Percentiles rank a stretch among this genome's conserved stretches.
Evolutionary conservation across 1,139 yeast species (phyloP).

Genomic region (Saccharomycopsis crataegensis): DNA sequence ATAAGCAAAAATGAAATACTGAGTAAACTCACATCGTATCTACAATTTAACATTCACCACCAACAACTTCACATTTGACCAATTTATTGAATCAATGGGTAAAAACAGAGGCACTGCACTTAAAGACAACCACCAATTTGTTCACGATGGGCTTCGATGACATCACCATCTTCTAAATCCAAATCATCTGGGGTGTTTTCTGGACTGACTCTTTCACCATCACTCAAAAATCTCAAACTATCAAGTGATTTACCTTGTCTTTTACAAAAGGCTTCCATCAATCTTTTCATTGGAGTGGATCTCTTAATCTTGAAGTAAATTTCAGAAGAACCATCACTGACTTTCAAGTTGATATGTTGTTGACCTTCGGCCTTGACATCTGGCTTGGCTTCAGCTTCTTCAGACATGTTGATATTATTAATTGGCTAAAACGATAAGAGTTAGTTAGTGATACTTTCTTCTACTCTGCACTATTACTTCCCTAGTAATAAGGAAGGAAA

Average conservation of each 20-base stretch:
- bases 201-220: constrained; percentile 84
- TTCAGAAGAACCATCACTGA: constrained; percentile 88
- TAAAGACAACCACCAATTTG: constrained; percentile 36
- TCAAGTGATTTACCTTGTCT: constrained; percentile 88
- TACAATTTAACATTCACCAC: background rate
- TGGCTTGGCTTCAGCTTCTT: constrained; percentile 26
- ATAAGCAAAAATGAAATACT: background rate
- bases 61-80: background rate
- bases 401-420: constrained; percentile 17
- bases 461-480: no score
- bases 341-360: constrained; percentile 80
- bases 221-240: constrained; percentile 82
- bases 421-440: no score
- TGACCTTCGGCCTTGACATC: constrained; percentile 49
- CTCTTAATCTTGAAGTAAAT: constrained; percentile 93
- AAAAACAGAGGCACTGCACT: background rate
- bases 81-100: background rate
- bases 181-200: constrained; percentile 88
- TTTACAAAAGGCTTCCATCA: constrained; percentile 97
- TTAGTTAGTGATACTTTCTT: no score
- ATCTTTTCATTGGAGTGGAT: constrained; percentile 85
- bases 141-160: constrained; percentile 96
- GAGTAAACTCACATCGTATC: background rate
- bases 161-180: constrained; percentile 92
- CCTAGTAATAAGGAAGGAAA: no score